Conservation (phyloP, 2,329 filamentous ascomycete species). For the Aspergillus persii region DNA sequence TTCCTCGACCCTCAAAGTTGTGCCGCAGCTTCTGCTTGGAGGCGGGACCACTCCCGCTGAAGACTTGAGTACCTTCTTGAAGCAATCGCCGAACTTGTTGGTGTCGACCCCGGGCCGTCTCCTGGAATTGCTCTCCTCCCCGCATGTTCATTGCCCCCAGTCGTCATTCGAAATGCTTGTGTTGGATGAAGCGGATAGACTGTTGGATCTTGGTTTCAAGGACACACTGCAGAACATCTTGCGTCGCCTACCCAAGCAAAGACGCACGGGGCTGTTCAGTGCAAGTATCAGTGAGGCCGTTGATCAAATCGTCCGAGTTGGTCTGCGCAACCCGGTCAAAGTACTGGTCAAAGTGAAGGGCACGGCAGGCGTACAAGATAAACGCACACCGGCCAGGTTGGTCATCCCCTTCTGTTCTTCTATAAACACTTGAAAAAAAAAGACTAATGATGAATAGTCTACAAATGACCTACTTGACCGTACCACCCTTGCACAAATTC, state of each 20-base stretch:
- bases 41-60: conserved; percentile 79
- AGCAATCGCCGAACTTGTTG: conserved; percentile 80
- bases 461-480: conserved; percentile 82
- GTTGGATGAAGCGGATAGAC: conserved; percentile 88
- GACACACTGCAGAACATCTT: conserved; percentile 85
- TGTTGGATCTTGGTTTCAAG: conserved; percentile 93
- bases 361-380: conserved; percentile 71
- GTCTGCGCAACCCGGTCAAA: conserved; percentile 89
- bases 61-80: conserved; percentile 81
- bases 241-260: conserved; percentile 81
- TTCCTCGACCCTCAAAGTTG: conserved; percentile 56
- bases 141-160: conserved; percentile 81
- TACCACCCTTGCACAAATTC: conserved; percentile 75
- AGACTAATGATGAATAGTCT: conserved; percentile 49
- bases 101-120: conserved; percentile 89
- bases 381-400: conserved; percentile 76
- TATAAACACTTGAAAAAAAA: too few species aligned
- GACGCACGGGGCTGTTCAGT: conserved; percentile 89
- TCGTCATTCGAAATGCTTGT: conserved; percentile 90
- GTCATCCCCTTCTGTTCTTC: neutral
- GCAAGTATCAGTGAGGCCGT: conserved; percentile 96
- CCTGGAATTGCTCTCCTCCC: conserved; percentile 80
- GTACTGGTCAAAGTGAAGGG: conserved; percentile 90
- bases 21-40: conserved; percentile 86
- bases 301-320: conserved; percentile 86